Base-by-base conservation (phyloP, 805 yeast species). In the Candida mattraensis region DNA sequence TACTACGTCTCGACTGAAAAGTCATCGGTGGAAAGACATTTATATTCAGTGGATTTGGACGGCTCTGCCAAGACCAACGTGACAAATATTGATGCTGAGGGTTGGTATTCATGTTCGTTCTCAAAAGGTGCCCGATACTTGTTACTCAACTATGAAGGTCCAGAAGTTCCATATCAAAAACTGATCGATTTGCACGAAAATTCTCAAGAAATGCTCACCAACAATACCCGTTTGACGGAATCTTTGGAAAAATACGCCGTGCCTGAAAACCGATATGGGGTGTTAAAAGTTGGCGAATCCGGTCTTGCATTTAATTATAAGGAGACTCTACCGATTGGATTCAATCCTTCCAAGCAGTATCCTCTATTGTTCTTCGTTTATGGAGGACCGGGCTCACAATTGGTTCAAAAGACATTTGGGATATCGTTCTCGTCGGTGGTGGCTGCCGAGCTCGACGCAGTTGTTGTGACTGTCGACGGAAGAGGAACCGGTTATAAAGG, bases 401-500 rank as follows among this genome's bases (percentile, higher is more conserved):
- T 76, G 35, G 96, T 91, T 5, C 65, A 70, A 27, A 78, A 83
- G 44, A 55, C 65, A 10, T 87, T 78, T 52, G 55, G 73, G 0
- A 63, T 83, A 20, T 63, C 70, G 5, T 89, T 87, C 61, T 83
- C 89, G 42, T 75, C 83, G 18, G 80, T 85, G 8, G 75, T 84
- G 25, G 82, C 96, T 0, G 76, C 96, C 1, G 81, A 80, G 48
- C 67, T 85, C 44, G 72, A 83, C 51, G 87, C 94, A 2, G 74
- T 93, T 31, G 96, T 93, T 7, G 95, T 93, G 1, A 85, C 95
- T 1, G 95, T 93, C 3, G 99, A 93, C 61, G 98, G 98, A 0
- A 76, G 99, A 50, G 99, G 99, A 19, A 93, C 99, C 1, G 98
- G 97, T 0, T 86, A 70, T 60, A 86, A 80, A 63, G 96, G 96